phyloP scores from a whole-genome alignment of 2,329 filamentous ascomycete genomes.

The Fusarium foetens region DNA sequence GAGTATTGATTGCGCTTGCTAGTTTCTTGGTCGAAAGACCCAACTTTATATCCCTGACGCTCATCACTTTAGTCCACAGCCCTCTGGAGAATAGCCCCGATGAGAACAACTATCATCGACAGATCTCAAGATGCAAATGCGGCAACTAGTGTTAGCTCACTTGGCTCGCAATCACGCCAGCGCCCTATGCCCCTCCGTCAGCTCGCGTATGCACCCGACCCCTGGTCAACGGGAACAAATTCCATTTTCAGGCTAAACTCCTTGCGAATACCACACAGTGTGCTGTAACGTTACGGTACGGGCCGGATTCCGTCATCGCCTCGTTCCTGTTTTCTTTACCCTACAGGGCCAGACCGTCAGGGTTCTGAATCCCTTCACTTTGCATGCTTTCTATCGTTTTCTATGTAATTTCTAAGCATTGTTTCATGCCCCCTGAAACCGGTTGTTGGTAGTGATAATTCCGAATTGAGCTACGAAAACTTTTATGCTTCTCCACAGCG shows the following conservation, averaged over 20 bases:
- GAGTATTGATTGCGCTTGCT: background rate
- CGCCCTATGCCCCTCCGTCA: too few relatives aligned
- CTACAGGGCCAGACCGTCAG: background rate
- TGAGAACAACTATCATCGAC: too few relatives aligned
- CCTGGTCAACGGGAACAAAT: background rate
- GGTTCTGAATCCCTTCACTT: background rate
- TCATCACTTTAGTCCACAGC: background rate
- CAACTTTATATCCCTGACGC: background rate
- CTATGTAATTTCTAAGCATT: background rate
- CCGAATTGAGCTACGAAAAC: fast-evolving
- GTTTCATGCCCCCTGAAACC: background rate
- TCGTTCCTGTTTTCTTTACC: background rate
- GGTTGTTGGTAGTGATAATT: background rate
- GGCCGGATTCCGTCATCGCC: background rate
- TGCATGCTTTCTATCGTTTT: background rate
- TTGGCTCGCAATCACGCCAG: background rate
- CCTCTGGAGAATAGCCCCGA: background rate
- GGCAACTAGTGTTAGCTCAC: background rate
- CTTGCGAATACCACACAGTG: background rate
- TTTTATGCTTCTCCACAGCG: background rate
- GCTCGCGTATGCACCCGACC: background rate
- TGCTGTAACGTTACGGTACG: background rate
- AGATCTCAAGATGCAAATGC: background rate
- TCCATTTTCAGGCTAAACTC: background rate
- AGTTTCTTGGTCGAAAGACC: background rate